Base-by-base conservation (phyloP, 2,329 filamentous ascomycete species). In the Phyllosticta ampelicida region DNA sequence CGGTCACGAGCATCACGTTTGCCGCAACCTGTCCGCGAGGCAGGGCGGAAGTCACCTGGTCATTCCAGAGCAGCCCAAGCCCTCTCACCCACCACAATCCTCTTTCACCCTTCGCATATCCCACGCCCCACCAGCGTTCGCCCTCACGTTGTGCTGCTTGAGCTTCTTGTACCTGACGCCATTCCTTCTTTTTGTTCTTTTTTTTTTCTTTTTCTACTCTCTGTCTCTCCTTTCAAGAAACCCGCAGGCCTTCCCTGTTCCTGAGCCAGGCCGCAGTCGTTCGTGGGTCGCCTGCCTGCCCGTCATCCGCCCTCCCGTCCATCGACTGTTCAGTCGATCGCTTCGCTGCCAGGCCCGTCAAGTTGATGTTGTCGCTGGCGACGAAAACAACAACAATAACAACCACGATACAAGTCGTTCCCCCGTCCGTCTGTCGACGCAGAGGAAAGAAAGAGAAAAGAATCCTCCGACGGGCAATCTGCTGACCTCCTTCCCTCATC, bases 61-160 rank as follows among this genome's bases (percentile, higher is more conserved):
- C 30, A 36, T 36, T 13, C 30, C 8, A 13, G 11, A 11, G 11
- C 30, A 36, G 5, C 16, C 30, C 30, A 36, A 36, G 11, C 30
- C 2, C 30, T 4, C 11, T 13, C 9, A 5, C 30, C 28, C 28
- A 36, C 11, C 30, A 51, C 50, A 51, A 21, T 21, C 13, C 20
- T 50, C n/a, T 9, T 50, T 16, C 9, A 50, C 48, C 48, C 48
- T 53, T 58, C 55, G 55, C 28, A 48, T 59, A 29, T 29, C 49
- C 21, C 49, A 19, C n/a, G n/a, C n/a, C 18, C 20, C 18, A 19
- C n/a, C n/a, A 49, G 5, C 52, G n/a, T n/a, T n/a, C n/a, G n/a
- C 23, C 13, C 59, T 36, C 30, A 36, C 30, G 30, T 36, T 36
- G 30, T 36, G 30, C 30, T 13, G 30, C 30, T 36, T n/a, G n/a